phyloP scores from a whole-genome alignment of 306 rosid genomes.

The Glycine latifolia region DNA sequence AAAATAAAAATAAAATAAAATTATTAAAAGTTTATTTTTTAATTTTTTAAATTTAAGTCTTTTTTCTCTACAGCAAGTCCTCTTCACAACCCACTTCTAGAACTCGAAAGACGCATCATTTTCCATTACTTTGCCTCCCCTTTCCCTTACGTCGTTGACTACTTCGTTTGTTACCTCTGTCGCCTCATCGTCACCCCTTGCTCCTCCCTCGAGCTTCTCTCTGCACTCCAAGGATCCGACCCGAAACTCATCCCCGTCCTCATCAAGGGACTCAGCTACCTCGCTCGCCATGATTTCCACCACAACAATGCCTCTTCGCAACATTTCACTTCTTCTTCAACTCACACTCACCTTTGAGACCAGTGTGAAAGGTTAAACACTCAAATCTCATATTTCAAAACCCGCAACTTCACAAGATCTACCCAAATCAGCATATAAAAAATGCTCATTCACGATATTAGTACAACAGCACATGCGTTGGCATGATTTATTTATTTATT shows the following conservation, averaged over 20 bases:
- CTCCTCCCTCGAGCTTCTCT: constrained; percentile 77
- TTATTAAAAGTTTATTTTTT: too few relatives aligned
- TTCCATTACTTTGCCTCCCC: constrained; percentile 68
- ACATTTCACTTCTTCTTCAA: constrained; percentile 30
- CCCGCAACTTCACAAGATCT: too few relatives aligned
- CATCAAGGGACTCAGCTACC: constrained; percentile 79
- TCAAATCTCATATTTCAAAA: too few relatives aligned
- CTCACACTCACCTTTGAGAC: constrained; percentile 61
- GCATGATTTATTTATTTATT: too few relatives aligned
- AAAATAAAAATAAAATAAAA: too few relatives aligned
- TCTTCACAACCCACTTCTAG: constrained; percentile 45
- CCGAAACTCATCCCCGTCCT: constrained; percentile 62
- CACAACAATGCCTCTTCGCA: constrained; percentile 56
- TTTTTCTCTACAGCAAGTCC: too few relatives aligned
- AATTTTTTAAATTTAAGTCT: too few relatives aligned
- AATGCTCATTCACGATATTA: too few relatives aligned
- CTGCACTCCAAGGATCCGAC: constrained; percentile 76
- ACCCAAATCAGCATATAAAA: too few relatives aligned
- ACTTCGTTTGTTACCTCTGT: constrained; percentile 84
- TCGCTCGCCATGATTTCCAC: constrained; percentile 67
- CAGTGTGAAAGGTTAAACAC: too few relatives aligned
- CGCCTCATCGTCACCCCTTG: constrained; percentile 46
- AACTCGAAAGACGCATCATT: constrained; percentile 75
- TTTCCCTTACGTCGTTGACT: constrained; percentile 78
- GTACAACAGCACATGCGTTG: too few relatives aligned